These are phyloP conservation scores for Cytospora paraplurivora DNA, from an alignment of 2,329 filamentous ascomycete genomes.

Conservation along the genomic window DNA sequence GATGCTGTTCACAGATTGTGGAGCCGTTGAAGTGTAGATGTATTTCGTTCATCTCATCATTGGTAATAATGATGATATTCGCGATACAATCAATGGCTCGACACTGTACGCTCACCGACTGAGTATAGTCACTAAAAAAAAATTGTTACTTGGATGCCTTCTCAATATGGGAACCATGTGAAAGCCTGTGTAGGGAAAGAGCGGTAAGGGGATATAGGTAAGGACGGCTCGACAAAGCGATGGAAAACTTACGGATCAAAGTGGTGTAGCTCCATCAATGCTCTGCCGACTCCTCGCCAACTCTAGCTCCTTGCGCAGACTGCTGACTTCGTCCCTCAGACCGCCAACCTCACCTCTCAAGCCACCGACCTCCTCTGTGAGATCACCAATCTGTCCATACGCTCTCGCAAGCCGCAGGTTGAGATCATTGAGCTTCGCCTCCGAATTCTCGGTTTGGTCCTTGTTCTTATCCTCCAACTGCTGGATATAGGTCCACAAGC, in stretches of 20 bases:
- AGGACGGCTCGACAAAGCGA: too few species aligned
- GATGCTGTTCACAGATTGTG: background rate
- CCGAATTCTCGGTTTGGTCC: slow-evolving; percentile 42
- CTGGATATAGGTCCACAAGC: slow-evolving; percentile 73
- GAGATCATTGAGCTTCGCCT: slow-evolving; percentile 16
- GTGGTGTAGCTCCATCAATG: slow-evolving; percentile 2
- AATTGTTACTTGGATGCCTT: background rate
- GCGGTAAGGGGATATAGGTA: background rate
- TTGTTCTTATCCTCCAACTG: slow-evolving; percentile 64
- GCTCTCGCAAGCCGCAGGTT: slow-evolving; percentile 18
- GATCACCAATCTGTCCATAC: slow-evolving; percentile 14
- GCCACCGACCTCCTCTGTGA: slow-evolving; percentile 8
- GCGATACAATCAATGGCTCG: background rate
- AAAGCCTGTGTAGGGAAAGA: background rate
- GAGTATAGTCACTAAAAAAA: background rate
- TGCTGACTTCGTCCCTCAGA: slow-evolving; percentile 14
- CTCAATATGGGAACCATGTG: background rate
- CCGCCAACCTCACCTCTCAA: background rate
- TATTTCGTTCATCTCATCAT: background rate
- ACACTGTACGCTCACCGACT: background rate
- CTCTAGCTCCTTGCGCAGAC: slow-evolving; percentile 9
- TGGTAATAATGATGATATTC: background rate
- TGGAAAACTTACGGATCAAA: slow-evolving; percentile 13
- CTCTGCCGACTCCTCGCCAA: slow-evolving; percentile 5
- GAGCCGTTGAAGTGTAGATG: background rate